Evolutionary conservation across 1,139 yeast genomes (phyloP).

Genomic region (Sugiyamaella pinicola): DNA sequence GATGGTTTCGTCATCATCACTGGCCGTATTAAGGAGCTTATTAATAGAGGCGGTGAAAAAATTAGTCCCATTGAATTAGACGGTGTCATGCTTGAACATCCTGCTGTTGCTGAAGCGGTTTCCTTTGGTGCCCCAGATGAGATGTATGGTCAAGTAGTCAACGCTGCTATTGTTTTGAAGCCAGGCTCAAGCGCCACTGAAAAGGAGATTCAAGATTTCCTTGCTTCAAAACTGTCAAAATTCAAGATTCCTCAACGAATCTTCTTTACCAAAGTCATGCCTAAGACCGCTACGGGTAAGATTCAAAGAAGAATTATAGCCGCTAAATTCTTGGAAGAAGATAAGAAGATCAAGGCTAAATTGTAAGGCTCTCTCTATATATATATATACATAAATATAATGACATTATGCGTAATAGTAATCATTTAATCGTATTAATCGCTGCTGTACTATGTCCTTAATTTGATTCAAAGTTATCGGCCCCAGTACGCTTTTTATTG

Average conservation of each 20-base stretch:
- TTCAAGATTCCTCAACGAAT: conserved; percentile 61
- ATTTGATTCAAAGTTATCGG: conserved; percentile 5
- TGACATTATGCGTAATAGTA: not conserved
- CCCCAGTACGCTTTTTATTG: not conserved
- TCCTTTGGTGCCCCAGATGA: conserved; percentile 64
- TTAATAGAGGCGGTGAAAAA: conserved; percentile 71
- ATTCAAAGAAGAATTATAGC: conserved; percentile 66
- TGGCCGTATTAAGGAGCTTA: conserved; percentile 67
- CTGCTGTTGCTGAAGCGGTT: conserved; percentile 65
- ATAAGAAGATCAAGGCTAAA: conserved; percentile 37
- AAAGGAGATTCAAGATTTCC: conserved; percentile 49
- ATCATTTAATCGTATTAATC: not conserved
- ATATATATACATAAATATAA: not conserved
- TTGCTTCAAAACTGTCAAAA: conserved; percentile 50
- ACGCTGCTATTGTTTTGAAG: conserved; percentile 63
- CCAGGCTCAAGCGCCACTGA: conserved; percentile 45
- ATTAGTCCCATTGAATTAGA: conserved; percentile 69
- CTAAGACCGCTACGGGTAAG: conserved; percentile 74
- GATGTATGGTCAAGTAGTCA: conserved; percentile 66
- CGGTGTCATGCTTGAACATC: conserved; percentile 56
- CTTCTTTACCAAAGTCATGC: conserved; percentile 60
- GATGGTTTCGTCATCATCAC: conserved; percentile 61
- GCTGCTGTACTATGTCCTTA: not conserved
- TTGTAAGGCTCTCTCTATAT: conserved; percentile 24
- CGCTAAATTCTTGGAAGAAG: conserved; percentile 39